These are phyloP conservation scores for Entomortierella beljakovae DNA, from an alignment of 192 early-diverging fungal species.

Conservation along the genomic window DNA sequence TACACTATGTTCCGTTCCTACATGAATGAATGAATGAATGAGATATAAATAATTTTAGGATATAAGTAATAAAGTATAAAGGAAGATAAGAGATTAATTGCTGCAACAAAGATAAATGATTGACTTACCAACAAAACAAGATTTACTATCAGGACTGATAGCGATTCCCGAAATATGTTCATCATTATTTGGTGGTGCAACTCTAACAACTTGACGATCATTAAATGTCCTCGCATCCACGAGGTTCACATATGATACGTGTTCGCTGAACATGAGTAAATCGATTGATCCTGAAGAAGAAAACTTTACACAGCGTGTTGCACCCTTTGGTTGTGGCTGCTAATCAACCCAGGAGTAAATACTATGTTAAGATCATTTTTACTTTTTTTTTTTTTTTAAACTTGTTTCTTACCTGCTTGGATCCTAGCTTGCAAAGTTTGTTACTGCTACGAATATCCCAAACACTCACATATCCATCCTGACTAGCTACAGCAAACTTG, in stretches of 20 bases:
- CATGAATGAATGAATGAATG: background rate
- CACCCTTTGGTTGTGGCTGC: conserved; percentile 76
- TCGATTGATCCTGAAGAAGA: conserved; percentile 91
- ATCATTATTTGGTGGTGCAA: conserved; percentile 72
- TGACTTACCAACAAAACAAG: conserved; percentile 91
- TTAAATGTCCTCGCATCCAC: conserved; percentile 93
- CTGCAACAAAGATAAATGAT: background rate
- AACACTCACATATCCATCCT: conserved; percentile 92
- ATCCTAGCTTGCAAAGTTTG: conserved; percentile 79
- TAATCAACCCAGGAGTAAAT: too few relatives aligned
- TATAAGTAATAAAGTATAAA: too few relatives aligned
- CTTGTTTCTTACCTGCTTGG: conserved; percentile 75
- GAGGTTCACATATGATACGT: conserved; percentile 88
- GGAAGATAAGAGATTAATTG: too few relatives aligned
- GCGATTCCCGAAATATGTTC: conserved; percentile 88
- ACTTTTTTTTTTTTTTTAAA: too few relatives aligned
- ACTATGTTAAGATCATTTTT: too few relatives aligned
- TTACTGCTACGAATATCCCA: conserved; percentile 90
- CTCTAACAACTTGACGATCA: conserved; percentile 83
- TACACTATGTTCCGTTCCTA: conserved; percentile 84
- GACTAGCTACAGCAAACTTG: conserved; percentile 95
- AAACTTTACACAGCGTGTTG: conserved; percentile 91
- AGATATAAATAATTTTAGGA: background rate
- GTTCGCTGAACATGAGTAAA: conserved; percentile 86
- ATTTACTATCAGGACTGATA: conserved; percentile 85